Percentiles rank a stretch among this genome's conserved stretches.
Conservation (phyloP, 202 grass and related monocot species). For the Setaria viridis region DNA sequence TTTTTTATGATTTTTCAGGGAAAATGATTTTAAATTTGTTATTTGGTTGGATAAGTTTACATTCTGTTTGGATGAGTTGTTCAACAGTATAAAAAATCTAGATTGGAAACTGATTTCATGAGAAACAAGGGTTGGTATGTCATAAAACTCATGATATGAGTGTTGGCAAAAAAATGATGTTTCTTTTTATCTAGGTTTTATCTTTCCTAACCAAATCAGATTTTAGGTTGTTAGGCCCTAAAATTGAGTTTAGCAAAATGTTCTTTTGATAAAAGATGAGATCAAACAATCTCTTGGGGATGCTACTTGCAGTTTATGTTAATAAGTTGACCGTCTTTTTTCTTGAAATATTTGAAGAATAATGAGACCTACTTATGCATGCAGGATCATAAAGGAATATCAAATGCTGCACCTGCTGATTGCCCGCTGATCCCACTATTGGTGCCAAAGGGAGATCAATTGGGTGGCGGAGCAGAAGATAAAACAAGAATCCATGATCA, state of each 20-base stretch:
- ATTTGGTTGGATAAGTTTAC: background rate
- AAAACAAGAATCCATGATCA: conserved; percentile 90
- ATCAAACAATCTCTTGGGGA: background rate
- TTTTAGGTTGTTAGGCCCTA: background rate
- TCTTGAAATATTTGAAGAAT: conserved; percentile 29
- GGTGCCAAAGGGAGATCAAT: conserved; percentile 53
- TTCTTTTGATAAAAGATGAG: background rate
- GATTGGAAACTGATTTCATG: background rate
- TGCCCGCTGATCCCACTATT: conserved; percentile 80
- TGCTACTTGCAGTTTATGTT: conserved; percentile 3
- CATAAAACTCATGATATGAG: background rate
- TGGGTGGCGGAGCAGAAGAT: conserved; percentile 53
- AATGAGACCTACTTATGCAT: conserved; percentile 26
- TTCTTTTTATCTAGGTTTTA: background rate
- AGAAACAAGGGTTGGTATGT: background rate
- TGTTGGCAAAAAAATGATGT: background rate
- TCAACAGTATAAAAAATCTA: background rate
- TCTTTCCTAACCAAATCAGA: background rate
- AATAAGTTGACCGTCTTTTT: conserved; percentile 8
- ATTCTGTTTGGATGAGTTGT: conserved; percentile 1
- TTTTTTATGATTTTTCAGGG: background rate
- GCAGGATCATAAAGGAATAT: conserved; percentile 97
- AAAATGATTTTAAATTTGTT: background rate
- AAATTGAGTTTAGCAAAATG: background rate
- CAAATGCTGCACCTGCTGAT: conserved; percentile 95